Evolutionary conservation across 2,329 filamentous ascomycete species (phyloP), one percentile per base, ranked within the genome.

Genomic region (Colletotrichum tanaceti): DNA sequence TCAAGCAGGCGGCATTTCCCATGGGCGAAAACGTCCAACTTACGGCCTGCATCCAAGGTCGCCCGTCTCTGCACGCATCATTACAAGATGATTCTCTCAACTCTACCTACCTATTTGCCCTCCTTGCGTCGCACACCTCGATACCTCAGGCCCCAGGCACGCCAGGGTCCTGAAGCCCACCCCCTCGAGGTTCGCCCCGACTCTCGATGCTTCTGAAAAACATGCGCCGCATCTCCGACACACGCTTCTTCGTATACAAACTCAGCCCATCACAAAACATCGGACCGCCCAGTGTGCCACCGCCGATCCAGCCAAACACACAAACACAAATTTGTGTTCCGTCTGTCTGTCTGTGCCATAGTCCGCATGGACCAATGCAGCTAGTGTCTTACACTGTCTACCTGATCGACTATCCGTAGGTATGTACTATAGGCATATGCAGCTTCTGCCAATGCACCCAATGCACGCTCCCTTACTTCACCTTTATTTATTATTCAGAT

Each of bases 291-390:
- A 14, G 32, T 20, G 24, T 16, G 3, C 13, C 4, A 24, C 22
- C 49, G 24, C 57, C 28, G 32, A 32, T 22, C 58, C 64, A 59
- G 58, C 35, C 64, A 63, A 63, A 57, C 58, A 32, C 44, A 32
- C n/a, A n/a, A 46, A 44, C 28, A 28, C 28, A 28, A 28, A 28
- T 28, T 6, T 63, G 64, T 67, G 28, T 63, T 63, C 58, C 44
- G 41, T 16, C 28, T 57, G 39, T 55, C 49, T 61, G 55, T 55
- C 49, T 61, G 55, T 58, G 55, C 41, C 41, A 14, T 28, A 32
- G 14, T 38, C 11, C 41, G 24, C 55, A 47, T 22, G 55, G 55
- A 41, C 14, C 58, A 35, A 18, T 28, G 28, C 28, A n/a, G 38
- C 47, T 43, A 16, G 18, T 43, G 24, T 44, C 24, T 46, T 7